Percentiles rank a stretch among this genome's conserved stretches.
phyloP scores from a whole-genome alignment of 2,329 filamentous ascomycete species.

The Claviceps cyperi region DNA sequence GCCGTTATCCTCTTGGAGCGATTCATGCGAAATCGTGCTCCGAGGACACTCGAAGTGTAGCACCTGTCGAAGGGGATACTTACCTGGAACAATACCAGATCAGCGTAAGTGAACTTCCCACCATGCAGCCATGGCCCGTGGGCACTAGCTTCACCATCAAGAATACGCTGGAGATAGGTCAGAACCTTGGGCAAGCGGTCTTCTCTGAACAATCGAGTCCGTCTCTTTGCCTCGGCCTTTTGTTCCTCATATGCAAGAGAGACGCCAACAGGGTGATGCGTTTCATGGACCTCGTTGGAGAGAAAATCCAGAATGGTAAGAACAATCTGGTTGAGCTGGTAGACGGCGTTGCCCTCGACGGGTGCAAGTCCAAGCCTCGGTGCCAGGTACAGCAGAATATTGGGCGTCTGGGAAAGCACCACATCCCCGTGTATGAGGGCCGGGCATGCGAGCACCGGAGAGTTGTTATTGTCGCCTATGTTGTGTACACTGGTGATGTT shows the following conservation, averaged over 20 bases:
- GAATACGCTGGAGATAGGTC: slow-evolving; percentile 52
- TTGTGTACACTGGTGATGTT: slow-evolving; percentile 30
- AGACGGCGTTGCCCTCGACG: slow-evolving; percentile 28
- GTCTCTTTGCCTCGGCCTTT: slow-evolving; percentile 47
- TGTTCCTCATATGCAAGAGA: slow-evolving; percentile 60
- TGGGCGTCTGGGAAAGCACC: slow-evolving; percentile 53
- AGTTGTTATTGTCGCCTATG: slow-evolving; percentile 39
- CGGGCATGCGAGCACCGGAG: slow-evolving; percentile 53
- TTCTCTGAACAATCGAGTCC: slow-evolving; percentile 41
- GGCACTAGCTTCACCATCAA: slow-evolving; percentile 39
- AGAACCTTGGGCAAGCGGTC: slow-evolving; percentile 59
- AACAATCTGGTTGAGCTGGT: slow-evolving; percentile 46
- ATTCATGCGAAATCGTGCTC: too few species aligned
- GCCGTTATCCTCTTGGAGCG: neutral
- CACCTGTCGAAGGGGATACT: neutral
- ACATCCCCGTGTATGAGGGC: slow-evolving; percentile 48
- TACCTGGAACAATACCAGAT: slow-evolving; percentile 60
- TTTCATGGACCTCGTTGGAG: slow-evolving; percentile 58
- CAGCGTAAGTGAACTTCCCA: slow-evolving; percentile 51
- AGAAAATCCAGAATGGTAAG: slow-evolving; percentile 59
- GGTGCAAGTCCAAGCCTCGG: slow-evolving; percentile 41
- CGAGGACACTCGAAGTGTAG: too few species aligned
- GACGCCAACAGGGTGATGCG: slow-evolving; percentile 54
- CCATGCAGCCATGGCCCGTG: slow-evolving; percentile 54
- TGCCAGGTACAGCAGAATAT: slow-evolving; percentile 58